Evolutionary conservation across 2,329 filamentous ascomycete species (phyloP).

Genomic region (Trichoderma koningiopsis): DNA sequence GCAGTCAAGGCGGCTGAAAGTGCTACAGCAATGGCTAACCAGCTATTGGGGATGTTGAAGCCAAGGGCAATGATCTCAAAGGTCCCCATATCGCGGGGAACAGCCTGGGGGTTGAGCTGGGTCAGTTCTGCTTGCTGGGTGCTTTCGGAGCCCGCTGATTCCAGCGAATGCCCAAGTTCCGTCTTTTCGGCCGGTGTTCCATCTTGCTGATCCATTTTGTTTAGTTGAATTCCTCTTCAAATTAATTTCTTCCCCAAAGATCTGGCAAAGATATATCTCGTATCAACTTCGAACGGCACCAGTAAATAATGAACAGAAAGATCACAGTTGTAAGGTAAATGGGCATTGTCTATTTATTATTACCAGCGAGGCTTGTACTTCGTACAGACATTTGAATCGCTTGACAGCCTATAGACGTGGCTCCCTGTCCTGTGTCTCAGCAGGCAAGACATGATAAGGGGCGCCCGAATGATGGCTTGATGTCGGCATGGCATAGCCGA

Average conservation of each 20-base stretch:
- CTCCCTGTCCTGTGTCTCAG: slow-evolving; percentile 17
- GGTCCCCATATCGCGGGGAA: slow-evolving; percentile 12
- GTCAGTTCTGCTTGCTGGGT: slow-evolving; percentile 27
- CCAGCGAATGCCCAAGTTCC: neutral
- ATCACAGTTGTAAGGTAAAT: neutral
- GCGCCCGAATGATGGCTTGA: neutral
- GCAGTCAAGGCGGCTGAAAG: slow-evolving; percentile 29
- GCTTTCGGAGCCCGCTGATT: neutral
- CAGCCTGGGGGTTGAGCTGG: slow-evolving; percentile 10
- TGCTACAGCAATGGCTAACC: slow-evolving; percentile 31
- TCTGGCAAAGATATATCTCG: neutral
- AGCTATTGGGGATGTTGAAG: slow-evolving; percentile 34
- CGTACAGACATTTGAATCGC: neutral
- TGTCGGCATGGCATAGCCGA: neutral
- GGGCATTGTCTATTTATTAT: neutral
- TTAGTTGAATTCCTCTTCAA: too few species aligned
- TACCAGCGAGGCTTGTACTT: neutral
- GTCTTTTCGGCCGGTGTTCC: slow-evolving; percentile 1
- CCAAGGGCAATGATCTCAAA: slow-evolving; percentile 22
- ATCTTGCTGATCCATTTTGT: neutral
- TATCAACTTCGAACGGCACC: neutral
- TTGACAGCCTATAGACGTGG: neutral
- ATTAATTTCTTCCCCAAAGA: too few species aligned
- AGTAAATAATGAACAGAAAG: neutral
- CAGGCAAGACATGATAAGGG: neutral